Conservation (phyloP, 768 basidiomycete species). For the Rhodocollybia butyracea region DNA sequence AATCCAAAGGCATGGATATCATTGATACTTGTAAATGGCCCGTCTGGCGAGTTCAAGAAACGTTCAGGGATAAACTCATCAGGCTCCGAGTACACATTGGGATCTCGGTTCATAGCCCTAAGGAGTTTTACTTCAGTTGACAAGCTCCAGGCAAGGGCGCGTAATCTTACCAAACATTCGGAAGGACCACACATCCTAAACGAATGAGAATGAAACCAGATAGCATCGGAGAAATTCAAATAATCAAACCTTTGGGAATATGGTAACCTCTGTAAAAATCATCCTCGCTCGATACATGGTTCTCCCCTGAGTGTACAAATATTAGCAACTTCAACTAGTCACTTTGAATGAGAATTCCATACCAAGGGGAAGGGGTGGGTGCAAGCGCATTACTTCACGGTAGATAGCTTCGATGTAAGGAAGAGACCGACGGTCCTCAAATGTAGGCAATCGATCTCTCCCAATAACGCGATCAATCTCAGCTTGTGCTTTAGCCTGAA, state of each 20-base stretch:
- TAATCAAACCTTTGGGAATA: slow-evolving; percentile 18
- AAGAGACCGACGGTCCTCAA: not conserved
- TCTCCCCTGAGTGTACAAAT: slow-evolving; percentile 1
- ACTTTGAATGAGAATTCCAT: not conserved
- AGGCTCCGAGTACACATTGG: slow-evolving; percentile 6
- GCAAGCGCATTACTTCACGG: not conserved
- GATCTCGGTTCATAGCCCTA: slow-evolving; percentile 9
- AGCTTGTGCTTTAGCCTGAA: not conserved
- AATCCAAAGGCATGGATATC: slow-evolving; percentile 11
- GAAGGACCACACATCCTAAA: slow-evolving; percentile 17
- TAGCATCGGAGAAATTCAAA: too few relatives aligned
- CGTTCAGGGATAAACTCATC: slow-evolving; percentile 1
- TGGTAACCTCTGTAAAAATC: slow-evolving; percentile 23
- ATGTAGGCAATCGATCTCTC: not conserved
- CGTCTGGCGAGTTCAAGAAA: not conserved
- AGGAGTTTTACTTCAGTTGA: not conserved
- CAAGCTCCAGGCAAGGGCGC: not conserved
- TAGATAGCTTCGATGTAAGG: slow-evolving; percentile 5
- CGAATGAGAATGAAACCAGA: not conserved
- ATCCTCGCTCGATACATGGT: slow-evolving; percentile 21
- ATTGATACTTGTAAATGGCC: not conserved
- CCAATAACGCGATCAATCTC: slow-evolving; percentile 1
- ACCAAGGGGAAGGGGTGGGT: not conserved
- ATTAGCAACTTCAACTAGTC: too few relatives aligned
- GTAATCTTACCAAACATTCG: slow-evolving; percentile 11